Evolutionary conservation across 495 filamentous ascomycete species (phyloP).

Genomic region (Annulohypoxylon stygium): DNA sequence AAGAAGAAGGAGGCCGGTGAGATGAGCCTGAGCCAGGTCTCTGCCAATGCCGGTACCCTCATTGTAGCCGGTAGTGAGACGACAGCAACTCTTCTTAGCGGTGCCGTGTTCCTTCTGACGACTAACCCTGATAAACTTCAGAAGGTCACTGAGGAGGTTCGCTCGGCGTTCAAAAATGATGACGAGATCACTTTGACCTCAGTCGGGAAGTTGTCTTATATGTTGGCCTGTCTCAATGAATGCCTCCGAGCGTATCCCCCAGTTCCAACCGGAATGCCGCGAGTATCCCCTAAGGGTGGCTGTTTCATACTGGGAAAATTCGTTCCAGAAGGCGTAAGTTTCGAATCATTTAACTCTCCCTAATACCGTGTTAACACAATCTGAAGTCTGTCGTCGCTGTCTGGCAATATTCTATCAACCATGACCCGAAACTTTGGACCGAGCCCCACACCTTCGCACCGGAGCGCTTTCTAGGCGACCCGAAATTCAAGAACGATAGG

Average conservation of each 20-base stretch:
- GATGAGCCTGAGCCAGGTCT: slow-evolving; percentile 31
- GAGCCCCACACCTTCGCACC: slow-evolving; percentile 63
- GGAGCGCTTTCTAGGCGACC: slow-evolving; percentile 62
- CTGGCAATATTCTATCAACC: slow-evolving; percentile 62
- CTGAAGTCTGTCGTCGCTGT: slow-evolving; percentile 65
- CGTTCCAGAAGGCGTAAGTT: slow-evolving; percentile 56
- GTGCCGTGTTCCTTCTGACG: slow-evolving; percentile 60
- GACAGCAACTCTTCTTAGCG: slow-evolving; percentile 62
- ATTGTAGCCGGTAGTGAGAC: slow-evolving; percentile 67
- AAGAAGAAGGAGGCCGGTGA: slow-evolving; percentile 54
- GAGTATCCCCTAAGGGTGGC: slow-evolving; percentile 60
- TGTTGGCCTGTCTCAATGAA: slow-evolving; percentile 66
- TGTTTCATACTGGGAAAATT: slow-evolving; percentile 59
- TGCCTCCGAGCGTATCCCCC: slow-evolving; percentile 65
- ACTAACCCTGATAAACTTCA: slow-evolving; percentile 54
- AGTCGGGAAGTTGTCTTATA: slow-evolving; percentile 59
- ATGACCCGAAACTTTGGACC: slow-evolving; percentile 56
- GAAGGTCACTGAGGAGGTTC: slow-evolving; percentile 61
- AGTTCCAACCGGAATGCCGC: slow-evolving; percentile 59
- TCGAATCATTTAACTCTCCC: background rate
- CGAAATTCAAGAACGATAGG: slow-evolving; percentile 59
- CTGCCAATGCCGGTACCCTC: slow-evolving; percentile 41
- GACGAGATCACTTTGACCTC: slow-evolving; percentile 61
- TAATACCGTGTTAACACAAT: background rate
- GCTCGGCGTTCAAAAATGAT: slow-evolving; percentile 55